Conservation (phyloP, 164 flowering plant species). For the Vitis cinerea region DNA sequence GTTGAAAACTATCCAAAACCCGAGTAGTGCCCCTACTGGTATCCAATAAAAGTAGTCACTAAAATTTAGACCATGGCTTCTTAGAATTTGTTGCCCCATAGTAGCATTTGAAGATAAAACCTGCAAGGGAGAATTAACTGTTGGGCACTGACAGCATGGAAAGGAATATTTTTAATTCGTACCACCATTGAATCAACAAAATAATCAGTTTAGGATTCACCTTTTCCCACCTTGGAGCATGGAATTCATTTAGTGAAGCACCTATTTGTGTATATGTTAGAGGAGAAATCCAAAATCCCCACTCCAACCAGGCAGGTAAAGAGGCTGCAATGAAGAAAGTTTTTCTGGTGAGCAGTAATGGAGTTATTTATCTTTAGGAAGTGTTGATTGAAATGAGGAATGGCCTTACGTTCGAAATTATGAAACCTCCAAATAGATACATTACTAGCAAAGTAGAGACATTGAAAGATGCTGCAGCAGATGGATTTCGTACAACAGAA, state of each 20-base stretch:
- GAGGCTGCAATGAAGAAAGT: constrained; percentile 22
- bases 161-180: not conserved
- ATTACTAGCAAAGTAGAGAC: constrained; percentile 15
- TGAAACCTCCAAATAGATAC: constrained; percentile 37
- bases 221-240: constrained; percentile 48
- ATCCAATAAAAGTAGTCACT: constrained; percentile 30
- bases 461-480: constrained; percentile 17
- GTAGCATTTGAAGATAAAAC: constrained; percentile 18
- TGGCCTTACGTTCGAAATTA: constrained; percentile 29
- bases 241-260: constrained; percentile 37
- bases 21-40: constrained; percentile 29
- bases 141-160: not conserved
- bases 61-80: constrained; percentile 25
- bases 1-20: constrained; percentile 27
- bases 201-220: constrained; percentile 9
- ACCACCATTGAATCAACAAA: not conserved
- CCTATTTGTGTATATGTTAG: constrained; percentile 40
- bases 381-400: not conserved
- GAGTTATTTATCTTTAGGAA: not conserved
- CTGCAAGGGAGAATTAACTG: constrained; percentile 9
- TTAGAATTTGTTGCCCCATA: constrained; percentile 20
- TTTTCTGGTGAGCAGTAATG: not conserved
- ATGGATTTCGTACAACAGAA: constrained; percentile 13
- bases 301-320: constrained; percentile 34
- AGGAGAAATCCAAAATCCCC: constrained; percentile 57